phyloP scores from a whole-genome alignment of 331 rosid genomes.

The Acacia pycnantha region DNA sequence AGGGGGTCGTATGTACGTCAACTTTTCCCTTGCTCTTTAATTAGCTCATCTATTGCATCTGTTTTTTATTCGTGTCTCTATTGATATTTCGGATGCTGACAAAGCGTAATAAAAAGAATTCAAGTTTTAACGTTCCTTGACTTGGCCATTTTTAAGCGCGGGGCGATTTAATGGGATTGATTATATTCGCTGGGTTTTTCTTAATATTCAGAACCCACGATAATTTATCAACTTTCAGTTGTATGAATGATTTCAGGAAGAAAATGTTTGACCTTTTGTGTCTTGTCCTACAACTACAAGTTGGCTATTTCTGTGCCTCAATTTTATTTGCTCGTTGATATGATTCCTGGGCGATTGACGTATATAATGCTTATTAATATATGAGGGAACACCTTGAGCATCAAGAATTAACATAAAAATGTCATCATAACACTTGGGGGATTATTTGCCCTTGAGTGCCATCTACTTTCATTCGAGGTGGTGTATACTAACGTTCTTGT shows the following conservation, averaged over 20 bases:
- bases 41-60: background rate
- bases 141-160: background rate
- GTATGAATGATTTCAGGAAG: background rate
- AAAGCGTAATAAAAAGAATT: background rate
- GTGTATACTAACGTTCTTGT: conserved; percentile 8
- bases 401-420: background rate
- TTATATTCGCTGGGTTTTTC: background rate
- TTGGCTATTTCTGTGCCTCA: conserved; percentile 7
- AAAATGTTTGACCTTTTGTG: background rate
- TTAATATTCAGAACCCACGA: background rate
- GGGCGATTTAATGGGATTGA: background rate
- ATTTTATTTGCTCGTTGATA: background rate
- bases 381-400: background rate
- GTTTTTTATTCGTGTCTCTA: background rate
- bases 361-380: conserved; percentile 6
- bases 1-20: conserved; percentile 66
- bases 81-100: background rate
- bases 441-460: background rate
- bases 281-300: background rate
- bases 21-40: background rate
- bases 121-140: background rate
- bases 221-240: background rate
- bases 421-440: background rate
- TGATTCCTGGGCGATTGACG: background rate
- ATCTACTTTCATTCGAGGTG: background rate